Evolutionary conservation across 371 early-diverging fungal genomes (phyloP), one percentile per base, ranked within the genome.

Genomic region (Zancudomyces culisetae): DNA sequence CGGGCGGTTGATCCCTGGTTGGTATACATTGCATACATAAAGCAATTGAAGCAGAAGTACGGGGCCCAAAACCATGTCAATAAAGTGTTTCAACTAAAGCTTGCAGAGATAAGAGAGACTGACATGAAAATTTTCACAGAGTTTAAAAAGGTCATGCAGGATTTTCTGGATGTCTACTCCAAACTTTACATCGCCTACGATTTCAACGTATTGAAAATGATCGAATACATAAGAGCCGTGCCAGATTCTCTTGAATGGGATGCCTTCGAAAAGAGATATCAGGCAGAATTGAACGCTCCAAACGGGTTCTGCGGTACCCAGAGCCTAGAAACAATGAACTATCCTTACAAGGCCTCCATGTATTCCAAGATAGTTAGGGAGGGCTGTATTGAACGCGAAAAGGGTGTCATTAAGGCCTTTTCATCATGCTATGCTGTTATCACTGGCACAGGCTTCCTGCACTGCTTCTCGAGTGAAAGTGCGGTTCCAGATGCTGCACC

Each of bases 331-430:
- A 26, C 15, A 3, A 26, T 26, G 2, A 59, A 64, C 30, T 64
- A 59, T 40, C 61, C 62, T 56, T 47, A 64, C 52, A 55, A 54
- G 51, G 55, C 57, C 54, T 55, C 58, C 56, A 46, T 52, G 30
- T 52, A 54, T 2, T 50, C 58, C 4, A 27, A 47, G 0, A 60
- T 58, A 40, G 53, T 64, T 4, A 55, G 58, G 23, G 56, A 58
- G 49, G 64, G 61, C 28, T 45, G 51, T 23, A 28, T 60, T 20
- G 64, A 64, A 57, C 58, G 64, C 46, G 62, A 64, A 20, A 59
- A 59, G 49, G 64, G 64, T n/a, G 19, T 64, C 27, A 42, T 64
- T 30, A 61, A 59, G 26, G 42, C 41, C 43, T 64, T 51, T 59
- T 52, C 61, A 27, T 49, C 47, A 0, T 29, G 49, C 12, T 58